Evolutionary conservation across 2,329 filamentous ascomycete genomes (phyloP).

Genomic region (Stagonosporopsis tanaceti): DNA sequence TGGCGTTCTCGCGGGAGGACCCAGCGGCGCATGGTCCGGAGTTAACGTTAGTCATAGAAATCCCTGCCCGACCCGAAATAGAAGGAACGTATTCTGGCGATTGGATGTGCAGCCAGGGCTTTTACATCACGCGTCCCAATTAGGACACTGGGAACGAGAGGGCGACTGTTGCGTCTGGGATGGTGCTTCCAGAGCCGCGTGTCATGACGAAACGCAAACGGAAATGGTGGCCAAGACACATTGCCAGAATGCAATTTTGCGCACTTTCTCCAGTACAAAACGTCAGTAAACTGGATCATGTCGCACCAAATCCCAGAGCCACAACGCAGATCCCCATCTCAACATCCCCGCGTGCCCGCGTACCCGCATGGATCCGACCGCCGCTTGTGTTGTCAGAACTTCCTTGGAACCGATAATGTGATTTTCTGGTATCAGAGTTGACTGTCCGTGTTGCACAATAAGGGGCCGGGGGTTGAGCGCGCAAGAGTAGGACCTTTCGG

Average conservation of each 20-base stretch:
- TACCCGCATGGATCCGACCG: not conserved
- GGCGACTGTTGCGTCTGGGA: slow-evolving; percentile 5
- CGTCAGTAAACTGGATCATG: slow-evolving; percentile 16
- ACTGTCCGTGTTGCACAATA: not conserved
- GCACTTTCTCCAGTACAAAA: slow-evolving; percentile 1
- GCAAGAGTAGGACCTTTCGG: not conserved
- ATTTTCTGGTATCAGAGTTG: not conserved
- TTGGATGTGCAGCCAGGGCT: not conserved
- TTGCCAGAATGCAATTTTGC: slow-evolving; percentile 2
- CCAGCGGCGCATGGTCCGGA: not conserved
- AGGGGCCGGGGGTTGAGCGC: not conserved
- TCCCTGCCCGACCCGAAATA: slow-evolving; percentile 9
- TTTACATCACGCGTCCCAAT: slow-evolving; percentile 7
- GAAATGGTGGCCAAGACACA: slow-evolving; percentile 17
- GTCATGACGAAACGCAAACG: slow-evolving; percentile 12
- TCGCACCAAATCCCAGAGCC: slow-evolving; percentile 13
- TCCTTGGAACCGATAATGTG: not conserved
- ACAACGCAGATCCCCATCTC: slow-evolving; percentile 11
- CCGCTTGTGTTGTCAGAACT: not conserved
- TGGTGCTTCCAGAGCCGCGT: slow-evolving; percentile 9
- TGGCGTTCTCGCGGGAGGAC: slow-evolving; percentile 1
- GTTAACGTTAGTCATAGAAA: slow-evolving; percentile 20
- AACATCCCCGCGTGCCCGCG: slow-evolving; percentile 1
- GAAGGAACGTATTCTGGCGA: slow-evolving; percentile 11
- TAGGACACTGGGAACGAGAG: slow-evolving; percentile 11